These are phyloP conservation scores for Cladosporium austrohemisphaericum DNA, from an alignment of 2,329 filamentous ascomycete species.

Conservation along the genomic window DNA sequence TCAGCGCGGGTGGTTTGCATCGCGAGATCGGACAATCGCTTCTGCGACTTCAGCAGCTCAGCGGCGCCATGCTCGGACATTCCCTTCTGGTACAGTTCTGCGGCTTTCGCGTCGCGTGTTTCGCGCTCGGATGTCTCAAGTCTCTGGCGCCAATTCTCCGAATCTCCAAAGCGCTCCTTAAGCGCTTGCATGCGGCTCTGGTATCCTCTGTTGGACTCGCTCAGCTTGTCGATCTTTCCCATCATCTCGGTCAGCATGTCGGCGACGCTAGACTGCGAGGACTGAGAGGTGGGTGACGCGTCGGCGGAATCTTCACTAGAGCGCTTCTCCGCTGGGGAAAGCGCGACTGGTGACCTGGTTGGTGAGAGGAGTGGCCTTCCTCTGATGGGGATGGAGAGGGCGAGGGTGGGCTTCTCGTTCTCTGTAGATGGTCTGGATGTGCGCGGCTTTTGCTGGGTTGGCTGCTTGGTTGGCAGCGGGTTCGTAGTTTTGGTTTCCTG, in stretches of 20 bases:
- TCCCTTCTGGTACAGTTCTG: not conserved
- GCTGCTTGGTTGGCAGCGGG: too few relatives aligned
- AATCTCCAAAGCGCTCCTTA: constrained; percentile 7
- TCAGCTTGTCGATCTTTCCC: constrained; percentile 10
- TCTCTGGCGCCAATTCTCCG: constrained; percentile 5
- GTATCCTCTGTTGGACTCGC: constrained; percentile 8
- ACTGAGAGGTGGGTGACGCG: not conserved
- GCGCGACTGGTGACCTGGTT: not conserved
- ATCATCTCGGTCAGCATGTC: constrained; percentile 12
- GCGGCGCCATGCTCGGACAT: constrained; percentile 1
- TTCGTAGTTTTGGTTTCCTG: not conserved
- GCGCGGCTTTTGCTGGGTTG: too few relatives aligned
- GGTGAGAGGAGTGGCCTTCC: too few relatives aligned
- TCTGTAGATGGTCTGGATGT: not conserved
- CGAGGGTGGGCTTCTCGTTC: not conserved
- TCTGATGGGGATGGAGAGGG: not conserved
- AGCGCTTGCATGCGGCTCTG: constrained; percentile 11
- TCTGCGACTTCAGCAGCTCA: constrained; percentile 6
- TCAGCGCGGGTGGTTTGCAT: not conserved
- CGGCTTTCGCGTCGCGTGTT: not conserved
- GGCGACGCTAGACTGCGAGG: constrained; percentile 8
- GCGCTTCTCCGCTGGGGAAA: not conserved
- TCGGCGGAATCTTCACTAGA: constrained; percentile 2
- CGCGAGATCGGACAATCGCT: not conserved
- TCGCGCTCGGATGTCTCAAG: constrained; percentile 1